Percentiles rank a stretch among this genome's conserved stretches.
phyloP scores from a whole-genome alignment of 2,329 filamentous ascomycete genomes.

The Rhytidhysteron rufulum region DNA sequence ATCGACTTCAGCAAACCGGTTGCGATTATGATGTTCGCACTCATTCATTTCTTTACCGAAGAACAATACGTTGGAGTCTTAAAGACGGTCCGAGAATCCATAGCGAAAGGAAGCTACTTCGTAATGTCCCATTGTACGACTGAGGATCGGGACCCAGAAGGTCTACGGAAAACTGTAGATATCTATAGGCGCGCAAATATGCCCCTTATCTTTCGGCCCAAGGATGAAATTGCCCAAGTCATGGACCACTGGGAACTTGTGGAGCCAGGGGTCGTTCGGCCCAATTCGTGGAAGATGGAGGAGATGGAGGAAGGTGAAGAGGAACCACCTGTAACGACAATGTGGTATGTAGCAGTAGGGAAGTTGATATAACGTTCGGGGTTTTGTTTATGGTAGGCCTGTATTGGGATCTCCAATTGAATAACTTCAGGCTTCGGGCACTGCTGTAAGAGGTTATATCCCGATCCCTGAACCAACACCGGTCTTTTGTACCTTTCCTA shows the following conservation, averaged over 20 bases:
- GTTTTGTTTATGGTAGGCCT: no score
- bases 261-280: slow-evolving; percentile 5
- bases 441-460: no score
- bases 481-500: no score
- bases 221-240: background rate
- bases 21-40: slow-evolving; percentile 6
- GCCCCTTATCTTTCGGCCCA: slow-evolving; percentile 3
- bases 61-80: slow-evolving; percentile 5
- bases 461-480: no score
- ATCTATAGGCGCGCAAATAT: slow-evolving; percentile 3
- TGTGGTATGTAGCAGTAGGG: slow-evolving; percentile 6
- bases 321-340: slow-evolving; percentile 1
- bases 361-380: slow-evolving; percentile 1
- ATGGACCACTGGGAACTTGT: slow-evolving; percentile 9
- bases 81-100: slow-evolving; percentile 2
- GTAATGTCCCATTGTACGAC: slow-evolving; percentile 7
- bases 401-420: no score
- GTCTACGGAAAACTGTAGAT: slow-evolving; percentile 3
- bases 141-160: slow-evolving; percentile 4
- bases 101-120: slow-evolving; percentile 8
- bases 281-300: slow-evolving; percentile 3
- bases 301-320: slow-evolving; percentile 3
- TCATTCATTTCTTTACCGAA: slow-evolving; percentile 6
- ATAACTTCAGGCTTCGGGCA: no score
- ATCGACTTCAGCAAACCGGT: slow-evolving; percentile 9